phyloP scores from a whole-genome alignment of 2,329 filamentous ascomycete genomes.

The Westerdykella ornata region DNA sequence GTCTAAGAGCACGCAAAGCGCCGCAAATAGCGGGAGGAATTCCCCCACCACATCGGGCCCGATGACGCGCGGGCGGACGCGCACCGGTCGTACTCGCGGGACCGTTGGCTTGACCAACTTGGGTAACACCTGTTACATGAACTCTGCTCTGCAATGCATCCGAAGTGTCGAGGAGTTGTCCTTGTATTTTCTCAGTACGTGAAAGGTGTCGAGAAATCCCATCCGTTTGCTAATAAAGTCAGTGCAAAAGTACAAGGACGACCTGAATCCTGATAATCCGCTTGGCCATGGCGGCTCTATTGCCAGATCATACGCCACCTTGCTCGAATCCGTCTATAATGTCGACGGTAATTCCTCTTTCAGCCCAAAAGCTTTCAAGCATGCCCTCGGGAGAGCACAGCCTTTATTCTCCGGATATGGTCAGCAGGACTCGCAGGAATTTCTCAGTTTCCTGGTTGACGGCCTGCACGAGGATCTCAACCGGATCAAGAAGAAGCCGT shows the following conservation, averaged over 20 bases:
- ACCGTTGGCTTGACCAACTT: conserved; percentile 81
- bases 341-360: conserved; percentile 61
- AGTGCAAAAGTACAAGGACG: conserved; percentile 61
- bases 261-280: conserved; percentile 80
- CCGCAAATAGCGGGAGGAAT: conserved; percentile 54
- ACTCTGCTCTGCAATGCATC: conserved; percentile 91
- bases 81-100: conserved; percentile 64
- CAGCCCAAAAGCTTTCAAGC: conserved; percentile 75
- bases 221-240: neutral
- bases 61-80: conserved; percentile 64
- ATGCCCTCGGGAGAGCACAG: conserved; percentile 70
- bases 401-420: conserved; percentile 88
- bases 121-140: conserved; percentile 99
- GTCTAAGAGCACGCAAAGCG: conserved; percentile 36
- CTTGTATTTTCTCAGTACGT: conserved; percentile 70
- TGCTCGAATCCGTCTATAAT: conserved; percentile 73
- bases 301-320: conserved; percentile 70
- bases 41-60: conserved; percentile 58
- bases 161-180: conserved; percentile 89
- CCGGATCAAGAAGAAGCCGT: conserved; percentile 88
- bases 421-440: conserved; percentile 96
- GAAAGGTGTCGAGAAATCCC: neutral
- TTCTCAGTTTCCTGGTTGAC: conserved; percentile 89
- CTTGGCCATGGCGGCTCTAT: conserved; percentile 80
- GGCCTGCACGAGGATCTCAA: conserved; percentile 93